Base-by-base conservation (phyloP, 257 asterid species). In the Capsicum chinense region DNA sequence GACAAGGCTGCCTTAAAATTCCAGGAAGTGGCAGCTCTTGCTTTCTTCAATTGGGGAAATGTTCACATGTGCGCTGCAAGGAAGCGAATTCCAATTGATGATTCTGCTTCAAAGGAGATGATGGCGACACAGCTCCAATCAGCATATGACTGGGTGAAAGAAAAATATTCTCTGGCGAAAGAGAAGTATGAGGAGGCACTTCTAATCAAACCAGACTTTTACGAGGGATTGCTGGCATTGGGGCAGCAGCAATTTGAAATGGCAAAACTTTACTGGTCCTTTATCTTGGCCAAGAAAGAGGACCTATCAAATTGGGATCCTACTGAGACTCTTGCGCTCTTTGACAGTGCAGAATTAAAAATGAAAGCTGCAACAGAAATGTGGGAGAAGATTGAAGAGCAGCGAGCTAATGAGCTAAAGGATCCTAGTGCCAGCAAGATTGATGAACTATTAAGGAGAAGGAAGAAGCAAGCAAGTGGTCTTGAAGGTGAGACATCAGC, bases 1-100 rank as follows among this genome's bases (percentile, higher is more conserved):
- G 95, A 93, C 80, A 95, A 89, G 89, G 98, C 99, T 47, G 92
- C 98, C 6, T 56, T 90, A 63, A 97, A 93, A 86, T 95, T 97
- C 83, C 98, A 97, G 86, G 99, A 93, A 84, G 99, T 97, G 71
- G 98, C 98, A n/a, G 97, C 99, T 63, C 88, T 95, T 83, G 99
- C 98, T 50, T 97, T 90, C 89, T 97, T 97, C 90, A 97, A 97
- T 87, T 95, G 98, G 98, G 98, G 99, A 71, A 97, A 97, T 81
- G 99, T 97, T 17, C 97, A 97, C 59, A 95, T 97, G 99, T 97
- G 99, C 87, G 94, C 98, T 4, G 99, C 99, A 39, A 90, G 99
- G 89, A 97, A 95, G 86, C 91, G 93, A 74, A 93, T 97, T 83
- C 99, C 99, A 7, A 90, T 94, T 10, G 98, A 95, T 67, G 97